phyloP scores from a whole-genome alignment of 352 stramenopile genomes.

The Phytophthora idaei region DNA sequence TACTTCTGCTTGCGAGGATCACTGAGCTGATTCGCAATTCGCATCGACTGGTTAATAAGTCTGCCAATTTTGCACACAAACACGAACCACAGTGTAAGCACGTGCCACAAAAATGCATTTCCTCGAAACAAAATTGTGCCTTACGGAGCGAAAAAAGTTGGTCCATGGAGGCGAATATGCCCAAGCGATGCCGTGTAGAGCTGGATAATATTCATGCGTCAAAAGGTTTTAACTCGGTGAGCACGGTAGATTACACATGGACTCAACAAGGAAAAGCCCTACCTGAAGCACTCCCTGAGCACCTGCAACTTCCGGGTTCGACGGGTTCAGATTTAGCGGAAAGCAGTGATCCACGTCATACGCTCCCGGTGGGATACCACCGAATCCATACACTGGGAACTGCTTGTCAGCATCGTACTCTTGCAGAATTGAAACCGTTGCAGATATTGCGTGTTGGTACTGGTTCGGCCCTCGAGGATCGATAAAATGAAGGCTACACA shows the following conservation, averaged over 20 bases:
- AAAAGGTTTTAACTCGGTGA: background rate
- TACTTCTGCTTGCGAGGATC: conserved; percentile 80
- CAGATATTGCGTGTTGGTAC: conserved; percentile 76
- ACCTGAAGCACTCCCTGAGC: conserved; percentile 78
- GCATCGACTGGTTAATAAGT: conserved; percentile 60
- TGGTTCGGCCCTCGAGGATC: conserved; percentile 68
- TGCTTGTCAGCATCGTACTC: conserved; percentile 76
- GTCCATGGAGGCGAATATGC: conserved; percentile 59
- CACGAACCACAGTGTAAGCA: conserved; percentile 4
- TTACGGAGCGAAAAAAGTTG: conserved; percentile 65
- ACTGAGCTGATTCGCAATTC: conserved; percentile 43
- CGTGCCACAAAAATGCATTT: conserved; percentile 1
- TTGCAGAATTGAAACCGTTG: conserved; percentile 71
- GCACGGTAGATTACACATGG: background rate
- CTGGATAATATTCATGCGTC: conserved; percentile 15
- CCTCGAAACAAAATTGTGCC: background rate
- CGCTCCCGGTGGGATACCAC: conserved; percentile 74
- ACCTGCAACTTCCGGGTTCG: conserved; percentile 72
- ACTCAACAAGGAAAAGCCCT: background rate
- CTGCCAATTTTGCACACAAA: conserved; percentile 23
- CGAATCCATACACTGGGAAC: conserved; percentile 81
- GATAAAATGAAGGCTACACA: conserved; percentile 69
- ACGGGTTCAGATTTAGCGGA: conserved; percentile 74
- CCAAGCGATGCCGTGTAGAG: conserved; percentile 60
- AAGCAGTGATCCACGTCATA: conserved; percentile 91